Evolutionary conservation across 1,139 yeast genomes (phyloP).

Genomic region (Chernovozyma sophiae-reginae): DNA sequence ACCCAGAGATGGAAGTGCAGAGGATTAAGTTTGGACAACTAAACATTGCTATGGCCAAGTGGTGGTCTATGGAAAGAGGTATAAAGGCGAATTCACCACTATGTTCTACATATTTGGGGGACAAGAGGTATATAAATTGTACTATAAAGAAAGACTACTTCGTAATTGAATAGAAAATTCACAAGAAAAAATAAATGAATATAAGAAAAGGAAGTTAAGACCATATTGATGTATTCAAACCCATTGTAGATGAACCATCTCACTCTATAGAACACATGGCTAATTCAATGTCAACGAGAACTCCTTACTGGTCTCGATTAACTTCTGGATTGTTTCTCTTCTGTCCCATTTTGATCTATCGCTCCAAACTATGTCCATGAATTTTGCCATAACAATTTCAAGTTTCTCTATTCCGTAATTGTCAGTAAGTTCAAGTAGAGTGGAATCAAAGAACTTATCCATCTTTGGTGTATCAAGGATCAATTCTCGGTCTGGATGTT

Average conservation of each 20-base stretch:
- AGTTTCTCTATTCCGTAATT: slow-evolving; percentile 62
- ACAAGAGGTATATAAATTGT: too few relatives aligned
- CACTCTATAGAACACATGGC: too few relatives aligned
- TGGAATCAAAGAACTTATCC: slow-evolving; percentile 15
- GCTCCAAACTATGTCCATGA: slow-evolving; percentile 75
- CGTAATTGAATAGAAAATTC: too few relatives aligned
- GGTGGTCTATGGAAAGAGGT: too few relatives aligned
- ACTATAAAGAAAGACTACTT: too few relatives aligned
- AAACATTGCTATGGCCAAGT: too few relatives aligned
- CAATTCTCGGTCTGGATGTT: slow-evolving; percentile 12
- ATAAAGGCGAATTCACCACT: too few relatives aligned
- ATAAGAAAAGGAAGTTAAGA: too few relatives aligned
- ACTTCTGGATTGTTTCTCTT: slow-evolving; percentile 29
- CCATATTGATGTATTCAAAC: too few relatives aligned
- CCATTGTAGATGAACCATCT: too few relatives aligned
- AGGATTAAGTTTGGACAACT: too few relatives aligned
- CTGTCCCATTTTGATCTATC: slow-evolving; percentile 69
- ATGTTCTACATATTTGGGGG: not conserved
- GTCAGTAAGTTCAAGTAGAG: slow-evolving; percentile 37
- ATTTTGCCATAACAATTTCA: slow-evolving; percentile 67
- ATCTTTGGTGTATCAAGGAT: slow-evolving; percentile 14
- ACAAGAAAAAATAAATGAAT: too few relatives aligned
- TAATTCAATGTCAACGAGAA: slow-evolving; percentile 3
- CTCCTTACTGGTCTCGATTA: slow-evolving; percentile 18
- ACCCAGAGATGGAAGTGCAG: slow-evolving; percentile 95